A percentile compares a stretch with the other conserved stretches of the same genome.
Evolutionary conservation across 1,284 basidiomycete species (phyloP).

Genomic region (Peniophora sp.): DNA sequence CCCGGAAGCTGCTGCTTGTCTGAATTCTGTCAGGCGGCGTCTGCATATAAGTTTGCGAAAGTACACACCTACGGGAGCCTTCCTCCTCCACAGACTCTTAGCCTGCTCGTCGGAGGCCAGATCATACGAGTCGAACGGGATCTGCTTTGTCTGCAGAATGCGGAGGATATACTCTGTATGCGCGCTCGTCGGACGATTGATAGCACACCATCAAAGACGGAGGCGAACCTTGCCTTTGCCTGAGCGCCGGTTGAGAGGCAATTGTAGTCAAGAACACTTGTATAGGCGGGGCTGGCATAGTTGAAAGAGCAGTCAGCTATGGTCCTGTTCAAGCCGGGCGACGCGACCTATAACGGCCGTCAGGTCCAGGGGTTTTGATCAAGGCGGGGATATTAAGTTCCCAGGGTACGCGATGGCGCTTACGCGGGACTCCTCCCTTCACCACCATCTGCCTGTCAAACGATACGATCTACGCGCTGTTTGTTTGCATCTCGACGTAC

Average conservation of each 20-base stretch:
- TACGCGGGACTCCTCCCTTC: too few relatives aligned
- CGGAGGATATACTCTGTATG: slow-evolving; percentile 61
- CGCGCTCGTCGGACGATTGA: background rate
- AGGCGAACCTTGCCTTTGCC: slow-evolving; percentile 49
- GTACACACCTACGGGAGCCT: slow-evolving; percentile 54
- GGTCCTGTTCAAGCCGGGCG: too few relatives aligned
- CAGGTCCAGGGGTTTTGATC: too few relatives aligned
- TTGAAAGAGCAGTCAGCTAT: slow-evolving; percentile 7
- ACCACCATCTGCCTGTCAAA: background rate
- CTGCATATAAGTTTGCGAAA: background rate
- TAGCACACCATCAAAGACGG: background rate
- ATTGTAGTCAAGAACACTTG: slow-evolving; percentile 80
- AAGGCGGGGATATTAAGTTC: too few relatives aligned
- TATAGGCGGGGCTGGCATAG: slow-evolving; percentile 71
- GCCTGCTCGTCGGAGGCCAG: slow-evolving; percentile 73
- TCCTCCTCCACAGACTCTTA: slow-evolving; percentile 74
- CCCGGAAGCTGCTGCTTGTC: slow-evolving; percentile 77
- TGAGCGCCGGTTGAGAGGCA: slow-evolving; percentile 65
- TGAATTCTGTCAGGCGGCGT: slow-evolving; percentile 16
- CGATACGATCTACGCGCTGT: too few relatives aligned
- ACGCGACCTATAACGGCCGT: too few relatives aligned
- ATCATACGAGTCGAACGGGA: slow-evolving; percentile 72
- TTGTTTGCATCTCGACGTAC: too few relatives aligned
- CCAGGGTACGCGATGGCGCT: too few relatives aligned
- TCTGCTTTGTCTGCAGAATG: slow-evolving; percentile 76